Evolutionary conservation across 176 grass and related monocot species (phyloP), one percentile per base, ranked within the genome.

Genomic region (Zizania latifolia): DNA sequence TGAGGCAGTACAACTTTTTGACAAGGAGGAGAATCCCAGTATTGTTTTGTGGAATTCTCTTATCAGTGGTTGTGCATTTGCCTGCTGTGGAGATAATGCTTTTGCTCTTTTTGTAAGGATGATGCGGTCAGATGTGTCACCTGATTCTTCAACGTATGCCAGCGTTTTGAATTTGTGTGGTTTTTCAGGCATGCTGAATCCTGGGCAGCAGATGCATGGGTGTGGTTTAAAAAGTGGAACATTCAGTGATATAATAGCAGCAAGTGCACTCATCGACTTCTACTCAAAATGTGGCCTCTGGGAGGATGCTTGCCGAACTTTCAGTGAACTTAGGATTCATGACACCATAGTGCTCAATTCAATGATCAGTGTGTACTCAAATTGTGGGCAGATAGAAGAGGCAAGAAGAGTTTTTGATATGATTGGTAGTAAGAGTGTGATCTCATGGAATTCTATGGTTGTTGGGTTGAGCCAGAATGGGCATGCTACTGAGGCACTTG

Each of bases 361-460:
- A 5, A 89, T 93, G 90, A 89, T 93, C 72, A 89, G 37, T 28
- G 64, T 93, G 15, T 87, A 93, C 81, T 93, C 84, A 15, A 93
- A 89, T 64, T 84, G 34, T 48, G 87, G 87, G 74, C 74, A 16
- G 62, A 82, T 76, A 65, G 62, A 79, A 32, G 81, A 93, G 10
- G 90, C 90, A 13, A 84, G 74, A 81, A 74, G 81, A 60, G 41
- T 84, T 51, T 93, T 89, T 62, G 16, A 78, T 60, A 82, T 78
- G 76, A 93, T 87, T 31, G 30, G 55, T 19, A 62, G 58, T 56
- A 93, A 93, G 77, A 89, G 63, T 62, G 24, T 93, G 44, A 87
- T 93, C 39, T 93, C 90, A 65, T 93, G 90, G 87, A 93, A 93
- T 71, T 84, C 90, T 32, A 84, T 93, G 77, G 77, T 89, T 7